Evolutionary conservation across 352 stramenopile genomes (phyloP).

Genomic region (Phytophthora pisi): DNA sequence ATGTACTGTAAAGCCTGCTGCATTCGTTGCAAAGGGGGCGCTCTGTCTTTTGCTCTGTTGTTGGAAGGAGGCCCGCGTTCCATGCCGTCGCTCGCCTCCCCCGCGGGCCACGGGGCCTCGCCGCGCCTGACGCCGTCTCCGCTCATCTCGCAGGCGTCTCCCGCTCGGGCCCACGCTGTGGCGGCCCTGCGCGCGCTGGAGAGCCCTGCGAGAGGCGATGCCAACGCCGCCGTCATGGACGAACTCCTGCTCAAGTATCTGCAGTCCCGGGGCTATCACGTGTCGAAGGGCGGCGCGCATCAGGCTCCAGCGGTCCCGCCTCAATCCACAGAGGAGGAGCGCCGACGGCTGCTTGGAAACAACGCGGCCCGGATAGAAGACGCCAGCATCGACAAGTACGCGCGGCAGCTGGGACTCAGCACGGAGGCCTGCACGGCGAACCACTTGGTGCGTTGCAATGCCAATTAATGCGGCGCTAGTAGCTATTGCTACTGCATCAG

Average conservation of each 20-base stretch:
- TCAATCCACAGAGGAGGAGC: constrained; percentile 32
- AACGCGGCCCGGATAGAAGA: constrained; percentile 21
- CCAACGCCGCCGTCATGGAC: constrained; percentile 53
- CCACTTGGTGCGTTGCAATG: constrained; percentile 55
- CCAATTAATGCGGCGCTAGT: neutral
- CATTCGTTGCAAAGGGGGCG: constrained; percentile 10
- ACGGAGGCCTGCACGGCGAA: constrained; percentile 79
- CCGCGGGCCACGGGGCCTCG: constrained; percentile 18
- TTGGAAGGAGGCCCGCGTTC: constrained; percentile 7
- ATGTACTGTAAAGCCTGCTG: neutral
- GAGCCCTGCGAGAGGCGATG: constrained; percentile 16
- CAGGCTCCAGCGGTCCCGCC: neutral
- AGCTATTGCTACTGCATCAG: neutral
- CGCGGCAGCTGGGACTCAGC: constrained; percentile 63
- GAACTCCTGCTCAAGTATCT: constrained; percentile 77
- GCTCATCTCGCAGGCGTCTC: constrained; percentile 3
- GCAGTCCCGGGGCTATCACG: constrained; percentile 56
- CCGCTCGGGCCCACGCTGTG: constrained; percentile 10
- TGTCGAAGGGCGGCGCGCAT: constrained; percentile 30
- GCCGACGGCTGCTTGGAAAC: constrained; percentile 43
- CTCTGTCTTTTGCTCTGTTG: constrained; percentile 29
- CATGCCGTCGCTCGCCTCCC: constrained; percentile 33
- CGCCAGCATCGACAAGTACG: constrained; percentile 62
- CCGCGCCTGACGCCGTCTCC: constrained; percentile 9
- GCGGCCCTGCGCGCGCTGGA: constrained; percentile 10